Evolutionary conservation across 331 rosid genomes (phyloP), one percentile per base, ranked within the genome.

Genomic region (Prunus yedoensis): DNA sequence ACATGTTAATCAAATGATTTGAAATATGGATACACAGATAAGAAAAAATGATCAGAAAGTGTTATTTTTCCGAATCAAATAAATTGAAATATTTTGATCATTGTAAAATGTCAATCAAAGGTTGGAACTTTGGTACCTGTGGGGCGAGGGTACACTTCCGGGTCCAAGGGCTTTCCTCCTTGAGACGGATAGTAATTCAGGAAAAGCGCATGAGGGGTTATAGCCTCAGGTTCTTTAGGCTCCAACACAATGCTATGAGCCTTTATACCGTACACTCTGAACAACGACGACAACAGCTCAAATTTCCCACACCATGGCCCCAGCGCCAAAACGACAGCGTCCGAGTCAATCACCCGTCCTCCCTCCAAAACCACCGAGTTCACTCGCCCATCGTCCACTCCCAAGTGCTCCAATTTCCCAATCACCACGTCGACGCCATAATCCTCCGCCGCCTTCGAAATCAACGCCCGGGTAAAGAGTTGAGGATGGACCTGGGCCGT

Each of bases 101-200:
- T 32, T 32, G 38, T 32, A 32, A 32, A 32, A 32, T 32, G 38
- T 32, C 38, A 32, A 32, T 32, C 38, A 4, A 75, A 10, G 78
- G 23, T 23, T 1, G 4, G 23, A 76, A 75, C 28, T 43, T 10
- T 27, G n/a, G 73, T 82, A 89, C 97, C 98, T 53, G 93, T 90
- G n/a, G 98, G 98, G 17, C 95, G 98, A 79, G 97, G 98, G 70
- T 91, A 91, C 23, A 94, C 93, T 79, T 91, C 98, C 0, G 92
- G 97, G 66, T 94, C 95, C 27, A 91, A 59, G 15, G 97, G 78
- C 41, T 47, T 71, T 57, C 89, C 90, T 53, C 91, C 77, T 8
- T 73, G 52, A 7, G 88, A 82, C 0, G 81, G 71, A 57, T 78
- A 18, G 71, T 87, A 94, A 49, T 78, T 88, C 0, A 91, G 87